Conservation (phyloP, 2,329 filamentous ascomycete genomes). For the Drechslerella coelobrocha region DNA sequence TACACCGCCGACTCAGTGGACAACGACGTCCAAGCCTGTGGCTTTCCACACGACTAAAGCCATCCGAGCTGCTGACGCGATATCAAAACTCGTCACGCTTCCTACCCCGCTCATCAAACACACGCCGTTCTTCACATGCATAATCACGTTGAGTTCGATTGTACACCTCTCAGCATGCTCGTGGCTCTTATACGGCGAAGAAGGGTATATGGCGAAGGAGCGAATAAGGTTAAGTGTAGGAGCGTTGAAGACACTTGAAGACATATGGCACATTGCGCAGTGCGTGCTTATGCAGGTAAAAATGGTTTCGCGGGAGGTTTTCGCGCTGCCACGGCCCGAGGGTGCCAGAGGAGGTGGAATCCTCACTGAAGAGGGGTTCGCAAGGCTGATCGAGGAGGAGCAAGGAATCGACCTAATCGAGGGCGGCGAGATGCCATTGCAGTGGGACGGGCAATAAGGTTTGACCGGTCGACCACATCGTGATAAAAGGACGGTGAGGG, state of each 20-base stretch:
- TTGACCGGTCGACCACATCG: constrained; percentile 4
- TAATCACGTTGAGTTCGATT: constrained; percentile 77
- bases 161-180: constrained; percentile 83
- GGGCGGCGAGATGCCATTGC: constrained; percentile 42
- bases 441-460: constrained; percentile 45
- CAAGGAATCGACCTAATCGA: constrained; percentile 48
- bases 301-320: constrained; percentile 78
- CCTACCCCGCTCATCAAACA: constrained; percentile 75
- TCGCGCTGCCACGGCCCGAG: constrained; percentile 65
- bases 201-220: constrained; percentile 73
- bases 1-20: constrained; percentile 64
- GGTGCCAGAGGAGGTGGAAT: constrained; percentile 65
- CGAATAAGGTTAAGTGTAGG: constrained; percentile 80
- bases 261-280: constrained; percentile 75
- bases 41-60: constrained; percentile 80
- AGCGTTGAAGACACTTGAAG: constrained; percentile 72
- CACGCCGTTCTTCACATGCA: constrained; percentile 83
- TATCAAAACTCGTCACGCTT: constrained; percentile 76
- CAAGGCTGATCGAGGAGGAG: constrained; percentile 64
- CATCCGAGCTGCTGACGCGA: constrained; percentile 76
- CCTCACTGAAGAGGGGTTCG: constrained; percentile 67
- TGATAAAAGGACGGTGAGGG: constrained; percentile 11
- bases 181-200: constrained; percentile 67
- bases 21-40: constrained; percentile 57
- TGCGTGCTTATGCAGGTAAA: constrained; percentile 76